A percentile compares a stretch with the other conserved stretches of the same genome.
phyloP scores from a whole-genome alignment of 192 early-diverging fungal genomes.

The Phycomyces blakesleeanus region DNA sequence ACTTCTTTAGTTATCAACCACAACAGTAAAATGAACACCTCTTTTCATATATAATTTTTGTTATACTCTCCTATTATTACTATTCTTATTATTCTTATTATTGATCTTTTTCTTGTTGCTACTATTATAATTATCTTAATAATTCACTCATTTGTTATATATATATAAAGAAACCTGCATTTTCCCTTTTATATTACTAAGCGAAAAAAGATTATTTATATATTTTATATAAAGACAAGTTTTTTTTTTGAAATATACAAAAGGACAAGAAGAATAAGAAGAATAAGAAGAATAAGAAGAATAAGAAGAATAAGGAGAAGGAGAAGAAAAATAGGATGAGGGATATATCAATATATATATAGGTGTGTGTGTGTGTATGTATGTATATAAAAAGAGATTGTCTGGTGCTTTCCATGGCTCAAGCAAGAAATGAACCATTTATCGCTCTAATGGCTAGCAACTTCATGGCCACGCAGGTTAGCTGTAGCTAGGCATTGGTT shows the following conservation, averaged over 20 bases:
- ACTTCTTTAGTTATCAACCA: too few species aligned
- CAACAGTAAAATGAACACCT: too few species aligned
- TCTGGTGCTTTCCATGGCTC: neutral
- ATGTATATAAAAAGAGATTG: neutral
- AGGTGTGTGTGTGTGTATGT: neutral
- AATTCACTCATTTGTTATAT: too few species aligned
- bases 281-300: neutral
- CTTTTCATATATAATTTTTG: too few species aligned
- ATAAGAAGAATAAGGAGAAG: neutral
- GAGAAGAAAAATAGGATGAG: neutral
- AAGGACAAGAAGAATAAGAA: neutral
- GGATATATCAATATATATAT: neutral
- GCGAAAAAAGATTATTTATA: too few species aligned
- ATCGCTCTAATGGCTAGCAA: neutral
- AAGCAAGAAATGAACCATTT: neutral
- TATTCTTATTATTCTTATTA: too few species aligned
- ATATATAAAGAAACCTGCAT: too few species aligned
- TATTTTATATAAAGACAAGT: too few species aligned
- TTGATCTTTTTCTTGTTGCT: too few species aligned
- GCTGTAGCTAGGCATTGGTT: slow-evolving; percentile 83
- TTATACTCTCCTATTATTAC: too few species aligned
- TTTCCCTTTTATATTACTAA: too few species aligned
- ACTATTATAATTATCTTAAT: too few species aligned
- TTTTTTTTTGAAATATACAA: neutral
- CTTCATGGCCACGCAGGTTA: slow-evolving; percentile 21